A percentile compares a stretch with the other conserved stretches of the same genome.
These are phyloP conservation scores for Metschnikowia shivogae DNA, from an alignment of 805 yeast species.

Conservation along the genomic window DNA sequence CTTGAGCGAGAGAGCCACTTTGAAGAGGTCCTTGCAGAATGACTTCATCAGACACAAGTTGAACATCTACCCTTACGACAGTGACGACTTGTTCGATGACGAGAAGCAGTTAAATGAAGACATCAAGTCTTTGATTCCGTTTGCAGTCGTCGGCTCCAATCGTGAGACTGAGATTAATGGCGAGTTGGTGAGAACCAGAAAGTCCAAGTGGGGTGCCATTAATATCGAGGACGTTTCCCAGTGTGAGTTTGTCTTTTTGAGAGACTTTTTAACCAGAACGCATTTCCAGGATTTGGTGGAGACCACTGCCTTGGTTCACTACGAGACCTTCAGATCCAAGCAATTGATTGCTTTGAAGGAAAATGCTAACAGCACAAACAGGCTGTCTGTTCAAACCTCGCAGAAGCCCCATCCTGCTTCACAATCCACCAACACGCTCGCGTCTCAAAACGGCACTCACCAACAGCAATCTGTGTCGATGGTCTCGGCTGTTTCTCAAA, in stretches of 20 bases:
- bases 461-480: constrained; percentile 12
- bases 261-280: constrained; percentile 92
- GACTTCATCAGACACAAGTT: constrained; percentile 73
- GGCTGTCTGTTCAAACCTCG: constrained; percentile 25
- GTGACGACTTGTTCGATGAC: constrained; percentile 63
- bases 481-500: constrained; percentile 18
- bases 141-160: constrained; percentile 92
- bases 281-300: constrained; percentile 95
- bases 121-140: constrained; percentile 74
- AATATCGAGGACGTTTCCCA: constrained; percentile 92
- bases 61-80: constrained; percentile 80
- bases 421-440: constrained; percentile 6
- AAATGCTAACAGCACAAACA: constrained; percentile 56
- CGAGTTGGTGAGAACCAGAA: constrained; percentile 79
- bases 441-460: constrained; percentile 5
- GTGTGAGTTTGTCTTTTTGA: constrained; percentile 90
- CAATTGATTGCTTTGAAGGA: constrained; percentile 93
- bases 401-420: constrained; percentile 4
- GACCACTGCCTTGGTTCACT: constrained; percentile 81
- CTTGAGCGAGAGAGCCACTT: constrained; percentile 71
- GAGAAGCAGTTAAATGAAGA: constrained; percentile 71
- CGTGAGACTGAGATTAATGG: constrained; percentile 72
- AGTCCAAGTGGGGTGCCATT: constrained; percentile 90
- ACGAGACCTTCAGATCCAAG: constrained; percentile 89
- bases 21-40: constrained; percentile 70